Percentiles rank a stretch among this genome's conserved stretches.
Evolutionary conservation across 768 basidiomycete genomes (phyloP).

Genomic region (Leucogyrophana mollusca): DNA sequence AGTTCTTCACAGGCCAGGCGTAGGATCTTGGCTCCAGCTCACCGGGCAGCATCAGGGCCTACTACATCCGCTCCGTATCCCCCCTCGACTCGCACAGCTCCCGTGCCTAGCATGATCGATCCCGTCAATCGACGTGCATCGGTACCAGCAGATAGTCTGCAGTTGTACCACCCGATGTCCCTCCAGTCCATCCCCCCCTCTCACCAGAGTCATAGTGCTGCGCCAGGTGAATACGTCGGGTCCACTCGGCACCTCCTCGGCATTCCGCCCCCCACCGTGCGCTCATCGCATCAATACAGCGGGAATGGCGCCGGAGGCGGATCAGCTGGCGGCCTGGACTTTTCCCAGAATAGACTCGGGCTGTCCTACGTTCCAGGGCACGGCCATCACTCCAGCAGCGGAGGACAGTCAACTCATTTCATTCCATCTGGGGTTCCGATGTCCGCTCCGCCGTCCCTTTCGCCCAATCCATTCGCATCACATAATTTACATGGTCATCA

Average conservation of each 20-base stretch:
- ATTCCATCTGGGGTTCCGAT: conserved; percentile 43
- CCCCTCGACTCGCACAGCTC: conserved; percentile 33
- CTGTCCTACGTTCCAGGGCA: conserved; percentile 39
- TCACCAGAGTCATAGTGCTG: conserved; percentile 30
- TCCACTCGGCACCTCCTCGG: conserved; percentile 48
- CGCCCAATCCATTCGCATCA: conserved; percentile 34
- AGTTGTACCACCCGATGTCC: conserved; percentile 78
- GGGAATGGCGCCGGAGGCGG: conserved; percentile 11
- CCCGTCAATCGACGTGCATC: conserved; percentile 56
- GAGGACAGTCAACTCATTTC: conserved; percentile 26
- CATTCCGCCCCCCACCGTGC: conserved; percentile 35
- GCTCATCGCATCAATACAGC: conserved; percentile 29
- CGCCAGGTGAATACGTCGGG: conserved; percentile 35
- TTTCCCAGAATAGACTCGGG: conserved; percentile 34
- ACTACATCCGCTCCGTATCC: conserved; percentile 79
- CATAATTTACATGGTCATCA: conserved; percentile 24
- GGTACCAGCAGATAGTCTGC: conserved; percentile 68
- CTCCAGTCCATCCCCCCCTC: conserved; percentile 50
- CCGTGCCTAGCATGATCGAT: conserved; percentile 28
- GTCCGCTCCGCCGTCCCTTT: conserved; percentile 50
- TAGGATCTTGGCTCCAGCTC: conserved; percentile 80
- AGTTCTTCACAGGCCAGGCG: conserved; percentile 61
- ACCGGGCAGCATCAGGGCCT: conserved; percentile 71
- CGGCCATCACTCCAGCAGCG: conserved; percentile 41
- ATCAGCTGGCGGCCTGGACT: conserved; percentile 16